Evolutionary conservation across 495 filamentous ascomycete species (phyloP), one percentile per base, ranked within the genome.

Genomic region (Melanomma pulvis-pyrius): DNA sequence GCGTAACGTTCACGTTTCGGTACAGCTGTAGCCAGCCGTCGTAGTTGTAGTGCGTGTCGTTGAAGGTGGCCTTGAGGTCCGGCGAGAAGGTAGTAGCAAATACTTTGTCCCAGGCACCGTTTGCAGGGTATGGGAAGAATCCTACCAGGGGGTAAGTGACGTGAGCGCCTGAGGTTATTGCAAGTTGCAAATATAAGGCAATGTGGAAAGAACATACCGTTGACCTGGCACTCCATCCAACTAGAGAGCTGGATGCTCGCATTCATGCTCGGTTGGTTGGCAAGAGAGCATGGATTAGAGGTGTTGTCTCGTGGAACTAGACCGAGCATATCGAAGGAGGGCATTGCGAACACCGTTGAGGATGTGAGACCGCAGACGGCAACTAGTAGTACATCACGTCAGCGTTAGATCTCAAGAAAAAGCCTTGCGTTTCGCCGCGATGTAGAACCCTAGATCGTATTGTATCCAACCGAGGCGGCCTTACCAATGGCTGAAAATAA

Each of bases 91-190:
- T 46, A 11, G 1, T 6, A 0, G 56, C 62, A 36, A 59, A 70
- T 46, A 61, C 62, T n/a, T 22, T 25, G 36, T 70, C 67, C 67
- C 67, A 70, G 19, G 54, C 53, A 21, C 61, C 61, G 41, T 70
- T 70, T 17, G 54, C 67, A 11, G 67, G 67, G 29, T 56, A 70
- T 5, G 67, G 67, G 52, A 70, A 70, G 62, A 70, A 70, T 28
- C 58, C 67, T 70, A 28, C 13, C 0, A 30, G 12, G 17, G 11
- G 54, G 49, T 52, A 51, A 50, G n/a, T 17, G 24, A 19, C 11
- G 24, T 17, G n/a, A n/a, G 39, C 39, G 13, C 17, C 2, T 15
- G 39, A 44, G 29, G 29, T 2, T 19, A 36, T 24, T 59, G 15
- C 8, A 19, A 30, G 12, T 19, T 9, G 26, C 26, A 22, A 19